Conservation (phyloP, 805 yeast species). For the Ogataea henricii region DNA sequence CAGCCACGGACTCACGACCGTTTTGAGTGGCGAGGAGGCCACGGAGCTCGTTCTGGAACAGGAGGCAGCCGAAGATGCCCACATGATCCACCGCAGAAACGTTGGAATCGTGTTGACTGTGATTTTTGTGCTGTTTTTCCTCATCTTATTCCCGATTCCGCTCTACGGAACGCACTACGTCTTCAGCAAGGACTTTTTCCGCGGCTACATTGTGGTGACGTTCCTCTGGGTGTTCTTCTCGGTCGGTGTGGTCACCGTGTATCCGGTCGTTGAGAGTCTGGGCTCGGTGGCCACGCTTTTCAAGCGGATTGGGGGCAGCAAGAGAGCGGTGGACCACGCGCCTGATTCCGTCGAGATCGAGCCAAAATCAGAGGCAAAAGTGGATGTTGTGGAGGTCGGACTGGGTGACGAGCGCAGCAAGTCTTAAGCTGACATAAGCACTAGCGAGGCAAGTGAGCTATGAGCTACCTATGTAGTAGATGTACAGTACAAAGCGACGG, state of each 20-base stretch:
- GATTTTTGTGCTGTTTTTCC: constrained; percentile 33
- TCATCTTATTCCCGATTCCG: constrained; percentile 40
- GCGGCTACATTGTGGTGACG: constrained; percentile 41
- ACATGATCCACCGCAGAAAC: constrained; percentile 30
- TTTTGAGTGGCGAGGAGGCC: constrained; percentile 32
- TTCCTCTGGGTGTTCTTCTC: constrained; percentile 44
- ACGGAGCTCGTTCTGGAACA: constrained; percentile 31
- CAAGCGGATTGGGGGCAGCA: not conserved
- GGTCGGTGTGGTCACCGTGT: constrained; percentile 42
- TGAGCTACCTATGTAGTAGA: too few species aligned
- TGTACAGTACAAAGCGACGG: too few species aligned
- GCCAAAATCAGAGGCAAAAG: not conserved
- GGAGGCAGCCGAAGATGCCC: constrained; percentile 24
- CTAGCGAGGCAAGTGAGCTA: too few species aligned
- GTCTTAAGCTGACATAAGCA: too few species aligned
- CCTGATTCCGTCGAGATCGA: not conserved
- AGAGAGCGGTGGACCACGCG: not conserved
- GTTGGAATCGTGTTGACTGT: constrained; percentile 29
- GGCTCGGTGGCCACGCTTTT: constrained; percentile 13
- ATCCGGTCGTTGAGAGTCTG: constrained; percentile 50
- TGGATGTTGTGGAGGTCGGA: too few species aligned
- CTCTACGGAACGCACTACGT: constrained; percentile 42
- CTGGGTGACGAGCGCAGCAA: too few species aligned
- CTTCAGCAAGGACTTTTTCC: constrained; percentile 39
- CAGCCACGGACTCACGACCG: constrained; percentile 32